Evolutionary conservation across 345 rosid species (phyloP), one percentile per base, ranked within the genome.

Genomic region (Syzygium oleosum): DNA sequence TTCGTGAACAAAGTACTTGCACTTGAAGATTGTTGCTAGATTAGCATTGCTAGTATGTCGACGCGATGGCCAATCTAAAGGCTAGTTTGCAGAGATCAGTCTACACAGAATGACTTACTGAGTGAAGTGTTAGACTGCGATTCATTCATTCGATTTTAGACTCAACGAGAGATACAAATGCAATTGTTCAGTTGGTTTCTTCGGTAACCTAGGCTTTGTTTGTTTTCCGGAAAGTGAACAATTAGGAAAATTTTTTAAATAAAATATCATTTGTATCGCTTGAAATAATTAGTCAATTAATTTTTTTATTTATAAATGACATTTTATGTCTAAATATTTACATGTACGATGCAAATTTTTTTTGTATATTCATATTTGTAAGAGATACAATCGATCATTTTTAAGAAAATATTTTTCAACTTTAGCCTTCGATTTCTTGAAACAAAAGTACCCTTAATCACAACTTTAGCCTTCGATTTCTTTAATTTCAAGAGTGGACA

Each of bases 191-290:
- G 29, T 61, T 12, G 73, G 34, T 61, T 43, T 43, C 46, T 43
- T n/a, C 51, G 11, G 51, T 4, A 41, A 4, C 43, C 51, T 8
- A 17, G 9, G 7, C 17, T 53, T 0, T 6, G 8, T 53, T 17
- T 29, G 3, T 63, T 29, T 2, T 0, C 9, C 7, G 8, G 0
- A 29, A 65, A 12, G 14, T 29, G 9, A 65, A 29, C 31, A 2
- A 65, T 7, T 58, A 25, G 0, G 31, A 65, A 63, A 63, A 0
- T 3, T 0, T 1, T 29, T 29, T 15, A 2, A 0, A 10, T 4
- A 58, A 58, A 58, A 25, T 25, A 58, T 10, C 12, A 2, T 0
- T 58, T 0, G 0, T 9, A 23, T 58, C 2, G 0, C 3, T 23
- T 58, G 14, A 58, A 11, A 25, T 25, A 58, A 59, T 27, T 59